These are phyloP conservation scores for Penicillium samsonianum DNA, from an alignment of 495 filamentous ascomycete genomes.

Conservation along the genomic window DNA sequence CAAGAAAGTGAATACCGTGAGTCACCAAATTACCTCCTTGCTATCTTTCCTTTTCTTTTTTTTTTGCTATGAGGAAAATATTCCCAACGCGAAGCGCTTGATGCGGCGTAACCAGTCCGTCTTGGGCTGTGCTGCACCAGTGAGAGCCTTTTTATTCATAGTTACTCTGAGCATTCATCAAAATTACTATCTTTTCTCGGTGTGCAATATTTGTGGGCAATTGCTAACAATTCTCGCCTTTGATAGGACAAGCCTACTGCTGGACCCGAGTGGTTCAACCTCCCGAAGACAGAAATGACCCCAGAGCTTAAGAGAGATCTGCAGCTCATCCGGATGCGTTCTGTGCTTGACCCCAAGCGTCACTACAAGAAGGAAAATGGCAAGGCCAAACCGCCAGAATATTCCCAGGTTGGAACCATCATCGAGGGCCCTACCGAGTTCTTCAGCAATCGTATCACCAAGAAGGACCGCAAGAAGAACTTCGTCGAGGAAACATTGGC, in stretches of 20 bases:
- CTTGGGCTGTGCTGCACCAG: conserved; percentile 70
- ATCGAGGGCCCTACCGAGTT: conserved; percentile 89
- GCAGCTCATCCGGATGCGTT: conserved; percentile 83
- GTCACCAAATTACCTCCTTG: conserved; percentile 14
- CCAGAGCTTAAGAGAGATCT: conserved; percentile 84
- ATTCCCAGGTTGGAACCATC: conserved; percentile 84
- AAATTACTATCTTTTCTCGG: conserved; percentile 10
- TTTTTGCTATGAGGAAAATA: conserved; percentile 68
- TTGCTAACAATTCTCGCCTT: conserved; percentile 33
- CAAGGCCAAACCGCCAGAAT: conserved; percentile 69
- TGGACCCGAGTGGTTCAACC: conserved; percentile 74
- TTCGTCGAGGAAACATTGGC: conserved; percentile 87
- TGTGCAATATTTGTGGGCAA: conserved; percentile 10
- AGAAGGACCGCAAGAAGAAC: conserved; percentile 84
- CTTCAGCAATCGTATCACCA: conserved; percentile 72
- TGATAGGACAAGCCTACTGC: conserved; percentile 58
- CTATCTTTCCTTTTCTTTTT: conserved; percentile 17
- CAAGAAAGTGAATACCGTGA: conserved; percentile 47
- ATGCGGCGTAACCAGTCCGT: conserved; percentile 69
- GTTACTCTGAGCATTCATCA: conserved; percentile 88
- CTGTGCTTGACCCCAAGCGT: conserved; percentile 83
- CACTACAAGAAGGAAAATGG: conserved; percentile 85
- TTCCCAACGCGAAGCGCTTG: conserved; percentile 59
- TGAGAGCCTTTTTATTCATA: conserved; percentile 86
- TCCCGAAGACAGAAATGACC: conserved; percentile 80